Evolutionary conservation across 2,329 filamentous ascomycete genomes (phyloP), one percentile per base, ranked within the genome.

Genomic region (Fusarium chlamydosporum): DNA sequence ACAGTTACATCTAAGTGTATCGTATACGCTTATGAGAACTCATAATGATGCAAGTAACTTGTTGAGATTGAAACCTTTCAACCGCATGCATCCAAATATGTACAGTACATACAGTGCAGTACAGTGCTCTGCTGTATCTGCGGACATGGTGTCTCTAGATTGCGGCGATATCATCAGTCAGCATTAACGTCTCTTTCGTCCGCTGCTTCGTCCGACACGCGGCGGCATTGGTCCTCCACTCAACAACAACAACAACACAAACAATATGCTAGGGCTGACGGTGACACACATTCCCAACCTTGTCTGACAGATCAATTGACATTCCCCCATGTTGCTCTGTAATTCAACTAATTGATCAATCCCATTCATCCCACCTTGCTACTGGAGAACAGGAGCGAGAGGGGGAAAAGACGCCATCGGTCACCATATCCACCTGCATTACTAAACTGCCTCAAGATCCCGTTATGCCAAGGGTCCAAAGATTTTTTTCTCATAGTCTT

Each of bases 221-320:
- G 6, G 16, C 34, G 38, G 34, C 18, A 45, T 53, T 56, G 57
- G 64, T 50, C 50, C 50, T 43, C 50, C 50, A n/a, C 40, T 20
- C 46, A 53, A 61, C 53, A 18, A 42, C 53, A 18, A 42, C 18
- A 42, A 16, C 18, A 48, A 52, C 48, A 16, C 52, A 57, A 11
- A 61, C 48, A 20, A 16, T 52, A 43, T 38, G 27, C 58, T 72
- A 72, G 70, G 70, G 70, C 70, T 72, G 70, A 72, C 67, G 35
- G 47, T 63, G 20, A 47, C 60, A 65, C 45, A 64, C 52, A 46
- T 56, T 57, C 57, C 56, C 45, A 43, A 55, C 65, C 59, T 47
- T 29, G 38, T 34, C 55, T 54, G 27, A 31, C 41, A 57, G 52
- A 42, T 52, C 41, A 34, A 65, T 58, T 45, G 33, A 37, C 26